Percentiles rank a stretch among this genome's conserved stretches.
Evolutionary conservation across 371 early-diverging fungal species (phyloP).

Genomic region (Mortierella sp.): DNA sequence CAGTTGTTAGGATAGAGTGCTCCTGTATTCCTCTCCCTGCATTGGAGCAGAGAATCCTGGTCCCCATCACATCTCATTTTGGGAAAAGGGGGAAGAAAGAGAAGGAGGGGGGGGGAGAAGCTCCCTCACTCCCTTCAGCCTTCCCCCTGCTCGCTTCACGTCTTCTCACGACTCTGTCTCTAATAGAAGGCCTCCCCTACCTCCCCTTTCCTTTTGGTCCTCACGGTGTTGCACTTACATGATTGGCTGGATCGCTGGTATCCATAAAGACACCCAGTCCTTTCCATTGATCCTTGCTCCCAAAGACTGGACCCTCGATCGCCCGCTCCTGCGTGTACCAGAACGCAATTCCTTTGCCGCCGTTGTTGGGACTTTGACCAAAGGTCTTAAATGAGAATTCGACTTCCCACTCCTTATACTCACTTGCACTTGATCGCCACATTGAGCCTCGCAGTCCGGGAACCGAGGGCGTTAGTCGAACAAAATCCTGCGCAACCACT

Average conservation of each 20-base stretch:
- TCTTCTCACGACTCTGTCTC: not conserved
- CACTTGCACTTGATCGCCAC: constrained; percentile 71
- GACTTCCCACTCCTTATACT: constrained; percentile 76
- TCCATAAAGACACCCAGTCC: constrained; percentile 75
- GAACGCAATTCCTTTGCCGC: constrained; percentile 83
- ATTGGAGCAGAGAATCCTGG: not conserved
- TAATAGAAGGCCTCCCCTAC: no score
- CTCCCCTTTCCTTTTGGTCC: not conserved
- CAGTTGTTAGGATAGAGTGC: no score
- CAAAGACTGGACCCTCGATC: constrained; percentile 71
- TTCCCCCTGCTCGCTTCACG: no score
- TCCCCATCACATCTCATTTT: not conserved
- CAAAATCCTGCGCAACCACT: constrained; percentile 60
- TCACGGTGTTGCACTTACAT: constrained; percentile 41
- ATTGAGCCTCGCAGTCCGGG: constrained; percentile 70
- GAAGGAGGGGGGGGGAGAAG: not conserved
- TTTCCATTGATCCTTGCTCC: constrained; percentile 72
- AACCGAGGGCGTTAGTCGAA: constrained; percentile 74
- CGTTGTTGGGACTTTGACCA: constrained; percentile 65
- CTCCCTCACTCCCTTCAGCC: no score
- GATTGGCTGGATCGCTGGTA: constrained; percentile 59
- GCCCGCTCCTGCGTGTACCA: constrained; percentile 78
- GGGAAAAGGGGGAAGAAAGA: not conserved
- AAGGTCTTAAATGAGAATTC: constrained; percentile 67
- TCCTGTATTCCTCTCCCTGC: not conserved